Evolutionary conservation across 805 yeast genomes (phyloP).

Genomic region (Nakazawaea pomicola): DNA sequence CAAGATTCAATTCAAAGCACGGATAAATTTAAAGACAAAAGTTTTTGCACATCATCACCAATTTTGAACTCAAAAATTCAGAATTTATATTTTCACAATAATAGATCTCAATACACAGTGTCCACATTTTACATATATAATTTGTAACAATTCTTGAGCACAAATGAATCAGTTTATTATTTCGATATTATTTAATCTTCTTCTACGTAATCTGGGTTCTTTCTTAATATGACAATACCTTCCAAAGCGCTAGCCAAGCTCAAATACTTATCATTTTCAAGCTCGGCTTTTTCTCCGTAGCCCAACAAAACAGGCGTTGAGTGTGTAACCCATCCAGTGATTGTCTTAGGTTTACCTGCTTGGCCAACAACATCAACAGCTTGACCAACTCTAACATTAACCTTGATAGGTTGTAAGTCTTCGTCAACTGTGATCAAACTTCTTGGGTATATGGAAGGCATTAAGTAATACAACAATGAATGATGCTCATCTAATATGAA

Average conservation of each 20-base stretch:
- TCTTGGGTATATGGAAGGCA: slow-evolving; percentile 88
- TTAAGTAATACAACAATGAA: slow-evolving; percentile 75
- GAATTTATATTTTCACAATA: not conserved
- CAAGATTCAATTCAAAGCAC: not conserved
- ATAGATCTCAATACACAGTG: not conserved
- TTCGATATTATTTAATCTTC: slow-evolving; percentile 30
- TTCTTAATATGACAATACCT: slow-evolving; percentile 88
- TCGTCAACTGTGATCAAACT: slow-evolving; percentile 92
- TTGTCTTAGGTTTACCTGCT: slow-evolving; percentile 98
- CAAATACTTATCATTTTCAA: slow-evolving; percentile 90
- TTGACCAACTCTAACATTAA: slow-evolving; percentile 96
- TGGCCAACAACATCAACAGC: slow-evolving; percentile 99
- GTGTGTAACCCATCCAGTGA: slow-evolving; percentile 99
- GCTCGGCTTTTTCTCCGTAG: slow-evolving; percentile 93
- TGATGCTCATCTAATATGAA: slow-evolving; percentile 68
- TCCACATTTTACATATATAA: not conserved
- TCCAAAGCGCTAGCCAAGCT: slow-evolving; percentile 79
- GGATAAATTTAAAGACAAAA: too few relatives aligned
- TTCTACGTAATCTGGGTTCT: slow-evolving; percentile 80
- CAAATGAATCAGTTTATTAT: too few relatives aligned
- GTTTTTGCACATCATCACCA: not conserved
- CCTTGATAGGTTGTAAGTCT: slow-evolving; percentile 84
- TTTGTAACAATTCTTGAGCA: not conserved
- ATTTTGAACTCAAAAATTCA: too few relatives aligned
- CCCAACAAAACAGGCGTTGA: slow-evolving; percentile 93